Conservation (phyloP, 805 yeast genomes). For the Kuraishia molischiana region DNA sequence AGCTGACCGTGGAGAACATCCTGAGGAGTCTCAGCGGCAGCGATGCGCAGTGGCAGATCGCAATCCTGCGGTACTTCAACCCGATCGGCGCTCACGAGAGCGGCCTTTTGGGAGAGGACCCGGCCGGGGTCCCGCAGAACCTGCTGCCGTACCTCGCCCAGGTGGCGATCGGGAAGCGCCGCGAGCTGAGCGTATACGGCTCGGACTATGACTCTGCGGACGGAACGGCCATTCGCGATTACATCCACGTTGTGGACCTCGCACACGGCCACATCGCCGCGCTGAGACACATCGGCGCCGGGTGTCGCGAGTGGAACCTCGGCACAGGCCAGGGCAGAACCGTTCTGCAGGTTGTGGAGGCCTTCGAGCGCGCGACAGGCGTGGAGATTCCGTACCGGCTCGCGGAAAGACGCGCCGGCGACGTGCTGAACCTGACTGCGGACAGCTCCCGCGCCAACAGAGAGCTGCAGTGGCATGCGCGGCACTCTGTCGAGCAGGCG, state of each 20-base stretch:
- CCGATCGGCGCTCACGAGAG: conserved; percentile 85
- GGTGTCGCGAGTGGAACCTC: conserved; percentile 73
- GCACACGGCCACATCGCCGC: conserved; percentile 75
- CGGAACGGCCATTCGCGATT: conserved; percentile 78
- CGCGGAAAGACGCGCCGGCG: conserved; percentile 65
- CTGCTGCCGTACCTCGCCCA: conserved; percentile 68
- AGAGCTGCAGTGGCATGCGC: conserved; percentile 60
- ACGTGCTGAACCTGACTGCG: conserved; percentile 68
- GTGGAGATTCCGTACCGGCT: conserved; percentile 53
- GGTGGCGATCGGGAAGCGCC: conserved; percentile 65
- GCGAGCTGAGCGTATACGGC: conserved; percentile 60
- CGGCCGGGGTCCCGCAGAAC: conserved; percentile 69
- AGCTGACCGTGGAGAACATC: conserved; percentile 53
- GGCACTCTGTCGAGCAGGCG: conserved; percentile 46
- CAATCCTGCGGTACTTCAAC: conserved; percentile 68
- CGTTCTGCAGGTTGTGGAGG: conserved; percentile 59
- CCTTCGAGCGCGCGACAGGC: conserved; percentile 59
- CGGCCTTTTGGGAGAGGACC: conserved; percentile 75
- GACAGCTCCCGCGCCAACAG: conserved; percentile 53
- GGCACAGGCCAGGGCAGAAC: conserved; percentile 80
- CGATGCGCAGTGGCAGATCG: conserved; percentile 37
- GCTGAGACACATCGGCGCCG: conserved; percentile 42
- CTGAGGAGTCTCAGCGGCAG: conserved; percentile 42
- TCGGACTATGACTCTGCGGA: conserved; percentile 61
- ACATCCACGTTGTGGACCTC: conserved; percentile 72